These are phyloP conservation scores for Eutrema heterophyllum DNA, from an alignment of 345 rosid species.

Conservation along the genomic window DNA sequence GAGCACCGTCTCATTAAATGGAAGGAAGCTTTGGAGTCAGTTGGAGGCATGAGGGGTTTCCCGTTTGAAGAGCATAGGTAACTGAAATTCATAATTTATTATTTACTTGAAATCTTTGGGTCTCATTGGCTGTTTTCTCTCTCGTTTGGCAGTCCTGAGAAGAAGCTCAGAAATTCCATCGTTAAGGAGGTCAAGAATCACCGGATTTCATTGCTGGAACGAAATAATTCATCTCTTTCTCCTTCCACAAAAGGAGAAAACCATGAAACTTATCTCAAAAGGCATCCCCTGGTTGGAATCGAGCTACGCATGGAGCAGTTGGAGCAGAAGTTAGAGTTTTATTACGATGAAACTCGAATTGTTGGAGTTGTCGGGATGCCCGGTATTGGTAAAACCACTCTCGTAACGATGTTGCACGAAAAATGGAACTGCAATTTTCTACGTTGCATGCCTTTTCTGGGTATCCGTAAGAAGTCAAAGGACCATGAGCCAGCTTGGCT, in stretches of 20 bases:
- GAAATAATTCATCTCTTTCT: neutral
- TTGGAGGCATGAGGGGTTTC: neutral
- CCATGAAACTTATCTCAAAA: neutral
- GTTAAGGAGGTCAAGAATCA: neutral
- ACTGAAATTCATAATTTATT: neutral
- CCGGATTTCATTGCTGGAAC: neutral
- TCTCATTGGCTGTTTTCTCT: neutral
- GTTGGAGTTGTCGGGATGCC: conserved; percentile 23
- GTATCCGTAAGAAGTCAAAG: neutral
- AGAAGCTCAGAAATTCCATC: neutral
- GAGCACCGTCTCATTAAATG: neutral
- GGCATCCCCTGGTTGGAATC: neutral
- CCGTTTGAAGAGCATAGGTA: neutral
- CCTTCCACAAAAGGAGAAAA: neutral
- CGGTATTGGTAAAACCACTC: conserved; percentile 15
- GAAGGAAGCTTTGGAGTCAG: conserved; percentile 7
- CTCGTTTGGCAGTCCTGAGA: neutral
- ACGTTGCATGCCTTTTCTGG: neutral
- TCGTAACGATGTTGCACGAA: neutral
- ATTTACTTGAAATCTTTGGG: neutral
- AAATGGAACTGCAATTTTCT: neutral
- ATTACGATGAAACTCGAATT: conserved; percentile 4
- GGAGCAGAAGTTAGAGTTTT: neutral
- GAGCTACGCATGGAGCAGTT: neutral
- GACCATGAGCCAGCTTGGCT: neutral